Percentiles rank a stretch among this genome's conserved stretches.
phyloP scores from a whole-genome alignment of 202 grass and related monocot species.

The Schoenoplectus tabernaemontani region DNA sequence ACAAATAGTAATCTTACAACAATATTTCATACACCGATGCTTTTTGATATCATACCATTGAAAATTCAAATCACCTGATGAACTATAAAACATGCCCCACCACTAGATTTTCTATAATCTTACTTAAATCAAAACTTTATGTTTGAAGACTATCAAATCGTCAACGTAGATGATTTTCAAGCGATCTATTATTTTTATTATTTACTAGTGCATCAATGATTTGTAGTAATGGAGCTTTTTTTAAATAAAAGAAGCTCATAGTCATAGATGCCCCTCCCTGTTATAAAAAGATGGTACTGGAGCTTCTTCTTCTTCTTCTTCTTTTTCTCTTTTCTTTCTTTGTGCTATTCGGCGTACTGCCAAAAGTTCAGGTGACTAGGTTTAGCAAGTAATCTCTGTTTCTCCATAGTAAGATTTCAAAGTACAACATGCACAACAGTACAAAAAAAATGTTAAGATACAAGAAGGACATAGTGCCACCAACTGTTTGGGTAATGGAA shows the following conservation, averaged over 20 bases:
- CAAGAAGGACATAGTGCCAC: not conserved
- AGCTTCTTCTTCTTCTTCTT: not conserved
- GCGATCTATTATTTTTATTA: too few relatives aligned
- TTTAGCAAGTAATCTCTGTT: not conserved
- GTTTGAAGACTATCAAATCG: not conserved
- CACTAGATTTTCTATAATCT: not conserved
- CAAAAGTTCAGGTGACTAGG: not conserved
- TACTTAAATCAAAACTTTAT: too few relatives aligned
- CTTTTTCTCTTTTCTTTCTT: too few relatives aligned
- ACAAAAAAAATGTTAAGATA: too few relatives aligned
- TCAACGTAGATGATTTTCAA: not conserved
- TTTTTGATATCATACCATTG: not conserved
- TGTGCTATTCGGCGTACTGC: not conserved
- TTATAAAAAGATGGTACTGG: not conserved
- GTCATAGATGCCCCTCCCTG: too few relatives aligned
- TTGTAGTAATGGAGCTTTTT: too few relatives aligned
- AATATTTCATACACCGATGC: not conserved
- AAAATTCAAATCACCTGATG: not conserved
- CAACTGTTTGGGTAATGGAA: not conserved
- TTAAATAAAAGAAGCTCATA: too few relatives aligned
- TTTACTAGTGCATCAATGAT: not conserved
- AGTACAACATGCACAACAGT: not conserved
- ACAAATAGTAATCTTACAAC: not conserved
- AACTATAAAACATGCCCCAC: not conserved
- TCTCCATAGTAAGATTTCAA: not conserved